Conservation (phyloP, 2,329 filamentous ascomycete species). For the Fusarium sp. region DNA sequence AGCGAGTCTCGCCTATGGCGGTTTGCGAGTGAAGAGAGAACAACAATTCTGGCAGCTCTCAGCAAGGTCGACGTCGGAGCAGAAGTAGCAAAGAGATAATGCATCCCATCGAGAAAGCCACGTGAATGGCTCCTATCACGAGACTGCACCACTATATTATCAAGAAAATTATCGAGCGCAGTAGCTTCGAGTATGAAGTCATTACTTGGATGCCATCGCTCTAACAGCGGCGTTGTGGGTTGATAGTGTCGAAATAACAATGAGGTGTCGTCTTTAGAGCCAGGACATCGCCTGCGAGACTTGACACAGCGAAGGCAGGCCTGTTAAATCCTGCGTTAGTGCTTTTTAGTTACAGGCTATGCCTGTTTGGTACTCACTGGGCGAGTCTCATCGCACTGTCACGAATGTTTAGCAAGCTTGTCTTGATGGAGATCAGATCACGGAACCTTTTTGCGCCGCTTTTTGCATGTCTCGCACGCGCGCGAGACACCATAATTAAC, state of each 20-base stretch:
- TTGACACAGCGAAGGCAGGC: conserved; percentile 6
- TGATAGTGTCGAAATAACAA: conserved; percentile 6
- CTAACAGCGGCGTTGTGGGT: neutral
- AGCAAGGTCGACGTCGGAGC: neutral
- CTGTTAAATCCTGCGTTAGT: neutral
- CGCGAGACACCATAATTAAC: conserved; percentile 10
- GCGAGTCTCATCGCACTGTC: conserved; percentile 17
- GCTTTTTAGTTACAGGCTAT: neutral
- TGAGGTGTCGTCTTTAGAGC: neutral
- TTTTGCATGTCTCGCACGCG: conserved; percentile 6
- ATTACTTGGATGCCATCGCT: neutral
- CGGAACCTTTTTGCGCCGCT: conserved; percentile 9
- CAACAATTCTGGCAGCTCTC: conserved; percentile 1
- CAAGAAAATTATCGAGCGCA: neutral
- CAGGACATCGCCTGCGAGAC: neutral
- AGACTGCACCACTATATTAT: neutral
- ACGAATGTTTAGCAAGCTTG: neutral
- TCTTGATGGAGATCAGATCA: too few species aligned
- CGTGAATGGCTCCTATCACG: neutral
- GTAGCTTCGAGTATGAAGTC: neutral
- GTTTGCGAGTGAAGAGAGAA: conserved; percentile 4
- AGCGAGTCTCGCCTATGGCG: neutral
- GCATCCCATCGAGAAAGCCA: conserved; percentile 12
- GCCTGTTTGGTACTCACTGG: neutral
- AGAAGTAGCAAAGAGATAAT: neutral